Percentiles rank a stretch among this genome's conserved stretches.
phyloP scores from a whole-genome alignment of 2,329 filamentous ascomycete genomes.

The Venturia oleaginea region DNA sequence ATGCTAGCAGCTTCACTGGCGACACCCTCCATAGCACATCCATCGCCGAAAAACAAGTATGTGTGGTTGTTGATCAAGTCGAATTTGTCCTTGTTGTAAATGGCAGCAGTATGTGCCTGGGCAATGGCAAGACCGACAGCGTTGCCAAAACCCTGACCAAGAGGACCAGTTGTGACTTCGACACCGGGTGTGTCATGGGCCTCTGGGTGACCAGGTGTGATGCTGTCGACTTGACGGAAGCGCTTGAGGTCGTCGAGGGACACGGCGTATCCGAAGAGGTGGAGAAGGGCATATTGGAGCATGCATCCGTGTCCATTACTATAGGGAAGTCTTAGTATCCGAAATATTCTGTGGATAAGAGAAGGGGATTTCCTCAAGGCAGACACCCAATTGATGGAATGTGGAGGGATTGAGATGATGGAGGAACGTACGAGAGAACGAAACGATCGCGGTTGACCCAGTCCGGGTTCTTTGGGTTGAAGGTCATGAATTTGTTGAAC shows the following conservation, averaged over 20 bases:
- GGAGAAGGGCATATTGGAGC: constrained; percentile 97
- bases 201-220: constrained; percentile 93
- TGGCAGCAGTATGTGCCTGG: constrained; percentile 79
- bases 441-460: constrained; percentile 98
- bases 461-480: constrained; percentile 98
- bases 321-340: constrained; percentile 13
- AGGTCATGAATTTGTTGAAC: constrained; percentile 98
- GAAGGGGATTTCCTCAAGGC: background rate
- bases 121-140: constrained; percentile 97
- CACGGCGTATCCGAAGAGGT: constrained; percentile 86
- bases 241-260: constrained; percentile 86
- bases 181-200: constrained; percentile 92
- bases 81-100: constrained; percentile 95
- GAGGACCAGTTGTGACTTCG: constrained; percentile 95
- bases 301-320: constrained; percentile 99
- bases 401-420: background rate
- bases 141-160: constrained; percentile 95
- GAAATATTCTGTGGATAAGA: background rate
- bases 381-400: background rate
- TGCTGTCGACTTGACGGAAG: constrained; percentile 84
- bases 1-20: constrained; percentile 84
- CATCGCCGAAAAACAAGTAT: constrained; percentile 93
- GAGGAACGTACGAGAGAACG: constrained; percentile 84
- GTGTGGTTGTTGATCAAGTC: constrained; percentile 94
- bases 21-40: constrained; percentile 97